These are phyloP conservation scores for Musa acuminata DNA, from an alignment of 176 grass and related monocot species.

Conservation along the genomic window DNA sequence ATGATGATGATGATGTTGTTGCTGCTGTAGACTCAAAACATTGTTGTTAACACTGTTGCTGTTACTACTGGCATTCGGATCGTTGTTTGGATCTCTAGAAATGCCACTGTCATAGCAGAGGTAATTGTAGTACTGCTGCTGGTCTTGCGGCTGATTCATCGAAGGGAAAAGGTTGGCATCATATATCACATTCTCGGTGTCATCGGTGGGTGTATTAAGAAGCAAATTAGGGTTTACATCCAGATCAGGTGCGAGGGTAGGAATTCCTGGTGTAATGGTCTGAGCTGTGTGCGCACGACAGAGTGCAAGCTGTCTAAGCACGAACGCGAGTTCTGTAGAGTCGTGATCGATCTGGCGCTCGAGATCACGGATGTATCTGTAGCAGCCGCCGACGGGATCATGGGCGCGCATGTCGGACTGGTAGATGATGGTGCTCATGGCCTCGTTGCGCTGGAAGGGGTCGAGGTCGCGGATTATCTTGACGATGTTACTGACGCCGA, in stretches of 20 bases:
- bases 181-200: background rate
- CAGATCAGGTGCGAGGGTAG: background rate
- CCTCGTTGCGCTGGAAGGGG: constrained; percentile 17
- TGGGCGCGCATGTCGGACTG: constrained; percentile 32
- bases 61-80: background rate
- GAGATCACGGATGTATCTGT: background rate
- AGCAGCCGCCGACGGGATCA: constrained; percentile 36
- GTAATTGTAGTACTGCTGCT: background rate
- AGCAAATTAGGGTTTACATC: background rate
- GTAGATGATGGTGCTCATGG: constrained; percentile 44
- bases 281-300: constrained; percentile 14
- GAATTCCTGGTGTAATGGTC: no score
- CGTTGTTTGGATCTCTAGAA: background rate
- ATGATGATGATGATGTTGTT: background rate
- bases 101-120: background rate
- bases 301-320: background rate
- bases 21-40: background rate
- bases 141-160: background rate
- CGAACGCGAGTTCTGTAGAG: background rate
- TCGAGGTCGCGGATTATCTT: constrained; percentile 21
- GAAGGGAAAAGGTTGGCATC: background rate
- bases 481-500: constrained; percentile 52
- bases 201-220: background rate
- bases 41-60: background rate
- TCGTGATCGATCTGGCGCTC: background rate